These are phyloP conservation scores for Rugonectria rugulosa DNA, from an alignment of 2,329 filamentous ascomycete species.

Conservation along the genomic window DNA sequence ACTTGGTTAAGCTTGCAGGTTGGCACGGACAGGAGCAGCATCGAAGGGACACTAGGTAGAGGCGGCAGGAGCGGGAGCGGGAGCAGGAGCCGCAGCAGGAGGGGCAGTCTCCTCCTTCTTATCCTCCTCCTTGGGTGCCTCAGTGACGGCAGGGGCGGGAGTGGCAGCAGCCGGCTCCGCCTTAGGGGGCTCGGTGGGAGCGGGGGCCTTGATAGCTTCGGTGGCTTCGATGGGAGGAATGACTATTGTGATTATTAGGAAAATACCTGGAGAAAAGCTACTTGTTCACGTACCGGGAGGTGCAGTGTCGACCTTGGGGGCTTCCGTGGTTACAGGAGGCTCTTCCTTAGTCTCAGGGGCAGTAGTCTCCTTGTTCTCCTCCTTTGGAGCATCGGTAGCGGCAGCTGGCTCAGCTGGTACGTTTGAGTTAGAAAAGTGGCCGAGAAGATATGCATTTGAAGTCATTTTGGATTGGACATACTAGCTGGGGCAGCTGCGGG, in stretches of 20 bases:
- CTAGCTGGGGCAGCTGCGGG: conserved; percentile 40
- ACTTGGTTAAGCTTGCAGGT: conserved; percentile 8
- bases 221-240: conserved; percentile 33
- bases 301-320: conserved; percentile 36
- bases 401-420: conserved; percentile 36
- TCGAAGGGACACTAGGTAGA: conserved; percentile 29
- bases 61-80: conserved; percentile 31
- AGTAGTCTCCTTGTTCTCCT: conserved; percentile 37
- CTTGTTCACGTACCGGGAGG: conserved; percentile 30
- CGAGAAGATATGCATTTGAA: conserved; percentile 1
- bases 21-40: conserved; percentile 18
- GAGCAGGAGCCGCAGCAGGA: conserved; percentile 32
- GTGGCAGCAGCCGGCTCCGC: conserved; percentile 30
- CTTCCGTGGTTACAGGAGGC: conserved; percentile 39
- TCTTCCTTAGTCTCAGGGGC: conserved; percentile 35
- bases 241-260: conserved; percentile 6
- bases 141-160: conserved; percentile 26
- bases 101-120: conserved; percentile 27
- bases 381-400: conserved; percentile 37
- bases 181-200: conserved; percentile 40
- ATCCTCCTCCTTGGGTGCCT: conserved; percentile 39
- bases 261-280: not conserved
- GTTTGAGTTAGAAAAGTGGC: conserved; percentile 23
- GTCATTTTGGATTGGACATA: conserved; percentile 34
- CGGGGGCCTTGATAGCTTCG: conserved; percentile 37